These are phyloP conservation scores for Aspergillus novoparasiticus DNA, from an alignment of 2,329 filamentous ascomycete species.

Conservation along the genomic window DNA sequence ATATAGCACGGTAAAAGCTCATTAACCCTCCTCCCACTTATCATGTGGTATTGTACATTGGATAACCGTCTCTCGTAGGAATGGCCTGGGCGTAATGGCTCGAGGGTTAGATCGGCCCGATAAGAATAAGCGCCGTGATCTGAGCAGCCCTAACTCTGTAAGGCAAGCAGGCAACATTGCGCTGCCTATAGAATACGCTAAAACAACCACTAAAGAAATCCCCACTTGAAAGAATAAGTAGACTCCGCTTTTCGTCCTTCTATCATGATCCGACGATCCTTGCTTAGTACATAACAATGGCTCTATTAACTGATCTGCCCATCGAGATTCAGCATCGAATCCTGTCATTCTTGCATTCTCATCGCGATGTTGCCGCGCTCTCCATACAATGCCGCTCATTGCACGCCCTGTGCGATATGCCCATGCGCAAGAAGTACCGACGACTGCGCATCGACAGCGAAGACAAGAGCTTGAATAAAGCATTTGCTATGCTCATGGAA, in stretches of 20 bases:
- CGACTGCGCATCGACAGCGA: neutral
- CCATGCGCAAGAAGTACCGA: neutral
- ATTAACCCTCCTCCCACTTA: neutral
- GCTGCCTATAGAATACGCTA: neutral
- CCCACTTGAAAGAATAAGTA: neutral
- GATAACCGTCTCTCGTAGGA: too few species aligned
- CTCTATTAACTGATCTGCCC: neutral
- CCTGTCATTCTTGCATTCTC: neutral
- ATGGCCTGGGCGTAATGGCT: neutral
- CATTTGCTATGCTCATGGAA: neutral
- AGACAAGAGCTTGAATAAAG: neutral
- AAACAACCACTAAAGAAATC: neutral
- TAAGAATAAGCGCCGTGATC: neutral
- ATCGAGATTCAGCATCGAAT: neutral
- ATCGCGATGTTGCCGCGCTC: neutral
- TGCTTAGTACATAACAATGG: neutral
- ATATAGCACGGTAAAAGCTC: neutral
- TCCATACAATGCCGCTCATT: neutral
- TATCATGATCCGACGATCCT: neutral
- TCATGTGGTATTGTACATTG: too few species aligned
- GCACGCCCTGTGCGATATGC: neutral
- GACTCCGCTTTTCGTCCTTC: neutral
- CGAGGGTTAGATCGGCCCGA: neutral
- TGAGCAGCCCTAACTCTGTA: neutral
- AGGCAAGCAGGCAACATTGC: neutral